Base-by-base conservation (phyloP, 257 asterid species). In the Asclepias syriaca region DNA sequence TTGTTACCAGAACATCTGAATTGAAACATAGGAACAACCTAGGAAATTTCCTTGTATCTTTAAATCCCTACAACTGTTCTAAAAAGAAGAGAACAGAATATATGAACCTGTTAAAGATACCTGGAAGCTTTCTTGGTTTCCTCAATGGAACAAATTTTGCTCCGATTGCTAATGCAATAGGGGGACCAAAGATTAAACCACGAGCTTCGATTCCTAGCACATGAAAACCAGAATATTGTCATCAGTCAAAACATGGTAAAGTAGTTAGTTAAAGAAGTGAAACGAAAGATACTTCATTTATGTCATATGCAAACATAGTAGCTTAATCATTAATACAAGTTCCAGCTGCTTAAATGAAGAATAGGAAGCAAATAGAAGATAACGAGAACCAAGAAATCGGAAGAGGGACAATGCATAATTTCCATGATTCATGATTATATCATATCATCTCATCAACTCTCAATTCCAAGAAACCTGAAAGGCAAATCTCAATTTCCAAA, bases 91-190 rank as follows among this genome's bases (percentile, higher is more conserved):
- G 71, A 21, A 21, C 45, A 19, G 51, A 37, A 12, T 40, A 18
- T 27, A 60, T n/a, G 4, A 55, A 18, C 45, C 34, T 13, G 37
- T 29, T 5, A 63, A 66, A 16, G 14, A 37, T 19, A 90, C 96
- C 94, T 43, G 94, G 97, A 61, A 90, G 82, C 71, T 90, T 88
- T 72, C 79, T 84, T 45, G 92, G 93, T 77, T 90, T 90, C 72
- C 97, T 83, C 82, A 90, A 76, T 3, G 97, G 97, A 64, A 90
- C 97, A 72, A 89, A 90, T 81, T 90, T 90, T 58, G 97, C 97
- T 48, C 97, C 97, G 63, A 90, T 85, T 39, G 96, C 94, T 77
- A 90, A 82, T 57, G 97, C 97, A 75, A 90, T 87, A 60, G 97
- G 86, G 58, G 96, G 87, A 48, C 97, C 97, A 65, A 90, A 90